Conservation (phyloP, 306 rosid genomes). For the Casuarina glauca region DNA sequence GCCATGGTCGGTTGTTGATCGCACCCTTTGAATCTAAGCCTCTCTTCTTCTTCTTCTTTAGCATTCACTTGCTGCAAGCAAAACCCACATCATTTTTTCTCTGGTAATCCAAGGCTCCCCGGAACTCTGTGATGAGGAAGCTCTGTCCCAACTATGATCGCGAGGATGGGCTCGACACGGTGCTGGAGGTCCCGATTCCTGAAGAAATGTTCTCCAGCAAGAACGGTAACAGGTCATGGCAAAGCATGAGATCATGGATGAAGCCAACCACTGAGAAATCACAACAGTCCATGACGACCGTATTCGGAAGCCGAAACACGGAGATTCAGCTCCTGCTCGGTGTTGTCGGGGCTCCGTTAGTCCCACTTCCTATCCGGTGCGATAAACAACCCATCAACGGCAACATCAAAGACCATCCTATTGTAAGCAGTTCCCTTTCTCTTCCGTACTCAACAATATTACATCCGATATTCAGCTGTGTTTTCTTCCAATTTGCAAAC, state of each 20-base stretch:
- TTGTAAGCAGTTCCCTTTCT: slow-evolving; percentile 45
- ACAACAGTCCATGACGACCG: slow-evolving; percentile 32
- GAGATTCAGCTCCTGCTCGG: slow-evolving; percentile 87
- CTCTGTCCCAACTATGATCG: slow-evolving; percentile 84
- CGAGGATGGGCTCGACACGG: slow-evolving; percentile 89
- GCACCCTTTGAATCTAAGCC: slow-evolving; percentile 38
- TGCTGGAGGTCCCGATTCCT: slow-evolving; percentile 94
- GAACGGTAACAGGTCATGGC: slow-evolving; percentile 61
- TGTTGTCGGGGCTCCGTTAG: slow-evolving; percentile 85
- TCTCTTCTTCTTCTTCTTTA: slow-evolving; percentile 15
- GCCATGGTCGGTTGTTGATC: slow-evolving; percentile 53
- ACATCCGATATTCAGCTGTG: too few species aligned
- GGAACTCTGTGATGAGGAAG: slow-evolving; percentile 64
- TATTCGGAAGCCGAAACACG: slow-evolving; percentile 60
- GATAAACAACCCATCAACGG: slow-evolving; percentile 54
- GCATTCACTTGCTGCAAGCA: slow-evolving; percentile 11
- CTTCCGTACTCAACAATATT: neutral
- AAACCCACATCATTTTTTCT: neutral
- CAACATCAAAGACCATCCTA: slow-evolving; percentile 72
- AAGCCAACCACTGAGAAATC: slow-evolving; percentile 50
- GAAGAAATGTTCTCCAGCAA: slow-evolving; percentile 67
- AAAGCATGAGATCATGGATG: slow-evolving; percentile 79
- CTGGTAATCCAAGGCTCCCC: neutral
- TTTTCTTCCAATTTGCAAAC: too few species aligned
- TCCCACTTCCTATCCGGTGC: slow-evolving; percentile 61